Percentiles rank a stretch among this genome's conserved stretches.
Conservation (phyloP, 2,329 filamentous ascomycete genomes). For the Penicillium sp. region DNA sequence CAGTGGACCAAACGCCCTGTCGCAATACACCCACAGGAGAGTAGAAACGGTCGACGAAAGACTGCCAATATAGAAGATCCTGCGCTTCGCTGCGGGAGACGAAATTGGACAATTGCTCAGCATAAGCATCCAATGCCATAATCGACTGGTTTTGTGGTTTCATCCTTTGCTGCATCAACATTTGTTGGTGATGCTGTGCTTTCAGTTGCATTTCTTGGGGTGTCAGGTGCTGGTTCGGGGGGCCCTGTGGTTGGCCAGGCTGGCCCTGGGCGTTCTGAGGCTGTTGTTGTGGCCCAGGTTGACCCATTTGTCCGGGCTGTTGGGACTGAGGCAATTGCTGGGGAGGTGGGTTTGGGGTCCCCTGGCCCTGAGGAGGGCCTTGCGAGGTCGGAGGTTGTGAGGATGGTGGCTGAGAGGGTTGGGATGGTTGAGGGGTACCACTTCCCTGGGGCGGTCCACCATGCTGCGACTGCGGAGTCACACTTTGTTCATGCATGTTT, state of each 20-base stretch:
- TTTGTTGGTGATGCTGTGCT: constrained; percentile 43
- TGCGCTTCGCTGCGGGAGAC: constrained; percentile 63
- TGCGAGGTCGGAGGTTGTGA: constrained; percentile 39
- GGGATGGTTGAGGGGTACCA: constrained; percentile 40
- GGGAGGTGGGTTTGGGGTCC: constrained; percentile 37
- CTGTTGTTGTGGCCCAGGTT: constrained; percentile 36
- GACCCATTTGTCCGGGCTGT: constrained; percentile 31
- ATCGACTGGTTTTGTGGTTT: constrained; percentile 48
- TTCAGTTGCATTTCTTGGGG: constrained; percentile 44
- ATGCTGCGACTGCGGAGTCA: constrained; percentile 47
- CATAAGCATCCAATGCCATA: constrained; percentile 57
- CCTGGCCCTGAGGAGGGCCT: constrained; percentile 36
- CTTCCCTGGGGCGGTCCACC: constrained; percentile 40
- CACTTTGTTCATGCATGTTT: constrained; percentile 45
- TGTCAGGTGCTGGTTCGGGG: constrained; percentile 41
- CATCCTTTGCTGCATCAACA: constrained; percentile 43
- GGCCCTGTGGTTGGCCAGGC: constrained; percentile 38
- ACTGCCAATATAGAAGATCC: constrained; percentile 75
- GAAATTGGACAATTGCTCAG: constrained; percentile 57
- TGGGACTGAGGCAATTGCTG: constrained; percentile 42
- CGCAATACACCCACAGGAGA: constrained; percentile 74
- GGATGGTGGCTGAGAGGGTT: constrained; percentile 31
- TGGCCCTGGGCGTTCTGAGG: constrained; percentile 30
- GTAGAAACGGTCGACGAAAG: constrained; percentile 81
- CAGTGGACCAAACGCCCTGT: constrained; percentile 61